Base-by-base conservation (phyloP, 441 rosid genomes). In the Raphanus hybrid region DNA sequence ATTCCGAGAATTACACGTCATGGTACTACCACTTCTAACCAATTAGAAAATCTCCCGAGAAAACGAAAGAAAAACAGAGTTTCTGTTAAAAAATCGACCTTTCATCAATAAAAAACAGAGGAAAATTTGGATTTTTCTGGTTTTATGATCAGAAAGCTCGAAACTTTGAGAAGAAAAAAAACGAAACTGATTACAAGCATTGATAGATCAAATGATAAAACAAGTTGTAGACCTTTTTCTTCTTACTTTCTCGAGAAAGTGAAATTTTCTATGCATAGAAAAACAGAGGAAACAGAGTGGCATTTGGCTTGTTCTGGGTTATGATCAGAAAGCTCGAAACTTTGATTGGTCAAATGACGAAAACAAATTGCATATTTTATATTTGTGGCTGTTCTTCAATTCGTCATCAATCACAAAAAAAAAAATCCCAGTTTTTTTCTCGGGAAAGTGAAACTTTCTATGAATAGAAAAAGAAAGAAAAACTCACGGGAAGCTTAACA, bases 401-500 rank as follows among this genome's bases (percentile, higher is more conserved):
- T 50, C 57, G 16, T 50, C 20, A 50, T 14, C 57, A 14, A 48
- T 48, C 16, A 48, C 0, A 14, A 50, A 50, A 37, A 50, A 34
- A 34, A 11, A 11, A 18, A 18, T 18, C 1, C 1, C 20, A 50
- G 1, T 64, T 55, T 45, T 26, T 69, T 71, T 26, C 45, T 71
- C 55, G 69, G 71, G 73, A 70, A 70, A 69, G 60, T 39, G n/a
- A 26, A 71, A 50, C 18, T 50, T 50, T 50, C 55, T 50, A 50
- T n/a, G 18, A 0, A 50, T n/a, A 50, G 55, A 14, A 23, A 29
- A 5, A 70, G 48, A 14, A 50, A 48, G 27, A 18, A 60, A 54
- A 43, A 89, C 98, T 87, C 77, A 93, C 98, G 35, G 90, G 81
- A 54, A 85, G 79, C 64, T 85, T 88, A 43, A 86, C 85, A 55